Conservation (phyloP, 176 grass and related monocot genomes). For the Cenchrus americanus region DNA sequence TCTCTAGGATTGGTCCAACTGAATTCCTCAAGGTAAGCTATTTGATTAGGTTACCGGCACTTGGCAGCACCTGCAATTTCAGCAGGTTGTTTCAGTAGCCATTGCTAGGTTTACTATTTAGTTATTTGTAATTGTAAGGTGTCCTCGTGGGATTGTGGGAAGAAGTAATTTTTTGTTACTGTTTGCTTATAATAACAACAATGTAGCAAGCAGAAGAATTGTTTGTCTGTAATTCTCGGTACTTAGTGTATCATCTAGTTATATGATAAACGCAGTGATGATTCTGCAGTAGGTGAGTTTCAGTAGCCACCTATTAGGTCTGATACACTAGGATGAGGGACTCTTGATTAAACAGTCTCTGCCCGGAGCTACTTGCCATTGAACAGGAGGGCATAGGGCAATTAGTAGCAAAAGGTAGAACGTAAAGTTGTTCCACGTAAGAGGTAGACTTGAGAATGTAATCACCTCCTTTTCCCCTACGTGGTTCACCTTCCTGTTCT, state of each 20-base stretch:
- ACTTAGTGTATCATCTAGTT: background rate
- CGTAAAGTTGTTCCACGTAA: too few species aligned
- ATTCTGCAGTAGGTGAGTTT: too few species aligned
- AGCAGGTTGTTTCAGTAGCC: background rate
- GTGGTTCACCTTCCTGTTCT: too few species aligned
- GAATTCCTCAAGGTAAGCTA: slow-evolving; percentile 81
- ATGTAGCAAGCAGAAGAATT: background rate
- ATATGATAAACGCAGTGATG: too few species aligned
- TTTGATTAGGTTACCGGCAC: background rate
- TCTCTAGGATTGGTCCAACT: slow-evolving; percentile 81
- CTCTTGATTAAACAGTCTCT: too few species aligned
- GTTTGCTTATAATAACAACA: background rate
- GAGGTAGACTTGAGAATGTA: too few species aligned
- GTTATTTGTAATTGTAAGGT: background rate
- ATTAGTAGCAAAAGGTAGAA: too few species aligned
- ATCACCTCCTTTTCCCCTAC: too few species aligned
- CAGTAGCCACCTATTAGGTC: too few species aligned
- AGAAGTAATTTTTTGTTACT: background rate
- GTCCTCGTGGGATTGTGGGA: background rate
- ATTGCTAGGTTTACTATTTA: background rate
- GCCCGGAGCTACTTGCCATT: too few species aligned
- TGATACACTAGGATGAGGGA: too few species aligned
- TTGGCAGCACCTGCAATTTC: background rate
- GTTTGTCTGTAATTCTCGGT: background rate
- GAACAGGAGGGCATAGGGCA: too few species aligned